These are phyloP conservation scores for Fomitopsis schrenkii DNA, from an alignment of 1,284 basidiomycete species.

Conservation along the genomic window DNA sequence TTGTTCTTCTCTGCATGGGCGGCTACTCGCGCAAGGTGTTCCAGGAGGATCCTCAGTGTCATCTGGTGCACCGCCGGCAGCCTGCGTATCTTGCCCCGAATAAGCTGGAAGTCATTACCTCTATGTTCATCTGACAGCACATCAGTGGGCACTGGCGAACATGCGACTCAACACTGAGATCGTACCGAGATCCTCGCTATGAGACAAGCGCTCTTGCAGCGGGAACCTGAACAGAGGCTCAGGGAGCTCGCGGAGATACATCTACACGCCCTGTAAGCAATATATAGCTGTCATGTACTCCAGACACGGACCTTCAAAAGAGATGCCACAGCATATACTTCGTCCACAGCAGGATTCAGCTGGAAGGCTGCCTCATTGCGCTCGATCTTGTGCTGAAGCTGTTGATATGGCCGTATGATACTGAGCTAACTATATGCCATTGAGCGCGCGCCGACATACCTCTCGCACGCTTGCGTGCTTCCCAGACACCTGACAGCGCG, in stretches of 20 bases:
- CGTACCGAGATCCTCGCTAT: constrained; percentile 73
- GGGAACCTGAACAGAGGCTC: constrained; percentile 90
- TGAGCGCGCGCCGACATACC: constrained; percentile 35
- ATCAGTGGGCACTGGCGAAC: constrained; percentile 3
- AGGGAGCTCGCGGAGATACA: constrained; percentile 89
- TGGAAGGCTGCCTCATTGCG: constrained; percentile 83
- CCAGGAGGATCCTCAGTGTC: constrained; percentile 82
- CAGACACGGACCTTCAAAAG: constrained; percentile 73
- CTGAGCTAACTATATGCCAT: not conserved
- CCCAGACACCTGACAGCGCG: constrained; percentile 62
- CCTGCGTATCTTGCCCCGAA: constrained; percentile 80
- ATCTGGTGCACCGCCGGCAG: constrained; percentile 87
- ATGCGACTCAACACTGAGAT: not conserved
- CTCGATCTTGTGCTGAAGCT: constrained; percentile 89
- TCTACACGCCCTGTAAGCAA: constrained; percentile 32
- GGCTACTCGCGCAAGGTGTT: constrained; percentile 83
- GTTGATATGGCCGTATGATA: not conserved
- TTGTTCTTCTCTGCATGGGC: constrained; percentile 77
- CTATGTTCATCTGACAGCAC: constrained; percentile 59
- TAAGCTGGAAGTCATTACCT: constrained; percentile 64
- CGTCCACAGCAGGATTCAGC: constrained; percentile 75
- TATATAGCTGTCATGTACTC: not conserved
- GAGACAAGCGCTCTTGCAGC: constrained; percentile 79
- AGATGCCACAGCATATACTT: constrained; percentile 87
- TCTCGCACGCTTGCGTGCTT: constrained; percentile 82